Conservation (phyloP, 208 protist species). For the Tetramitus jugosus region DNA sequence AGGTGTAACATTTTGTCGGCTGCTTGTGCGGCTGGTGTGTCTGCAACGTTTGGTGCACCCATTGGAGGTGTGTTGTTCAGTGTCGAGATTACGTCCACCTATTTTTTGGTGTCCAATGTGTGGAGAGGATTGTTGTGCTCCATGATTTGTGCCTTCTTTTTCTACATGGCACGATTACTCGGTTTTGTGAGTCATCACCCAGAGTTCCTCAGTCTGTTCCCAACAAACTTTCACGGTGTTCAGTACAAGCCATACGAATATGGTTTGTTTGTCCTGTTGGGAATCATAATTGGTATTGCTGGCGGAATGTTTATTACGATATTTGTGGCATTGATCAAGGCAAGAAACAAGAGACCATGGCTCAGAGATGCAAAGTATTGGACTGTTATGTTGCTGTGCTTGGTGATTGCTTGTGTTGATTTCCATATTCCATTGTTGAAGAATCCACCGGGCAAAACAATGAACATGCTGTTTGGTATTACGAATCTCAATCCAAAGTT, state of each 20-base stretch:
- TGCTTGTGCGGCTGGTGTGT: not conserved
- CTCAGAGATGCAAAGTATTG: not conserved
- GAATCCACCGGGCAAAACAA: not conserved
- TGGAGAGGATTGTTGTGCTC: not conserved
- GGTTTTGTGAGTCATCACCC: too few species aligned
- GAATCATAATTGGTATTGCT: not conserved
- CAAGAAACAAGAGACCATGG: not conserved
- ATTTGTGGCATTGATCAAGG: not conserved
- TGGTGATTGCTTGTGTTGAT: not conserved
- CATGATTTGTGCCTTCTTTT: not conserved
- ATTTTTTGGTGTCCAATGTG: not conserved
- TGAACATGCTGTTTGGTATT: not conserved
- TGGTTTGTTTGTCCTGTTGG: not conserved
- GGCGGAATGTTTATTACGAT: not conserved
- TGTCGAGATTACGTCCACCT: not conserved
- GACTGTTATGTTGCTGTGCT: not conserved
- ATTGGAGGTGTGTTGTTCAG: slow-evolving; percentile 10
- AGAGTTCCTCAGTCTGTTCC: not conserved
- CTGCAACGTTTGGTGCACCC: slow-evolving; percentile 5
- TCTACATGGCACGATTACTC: too few species aligned
- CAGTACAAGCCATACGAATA: slow-evolving; percentile 4
- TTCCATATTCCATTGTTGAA: not conserved
- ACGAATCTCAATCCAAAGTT: not conserved
- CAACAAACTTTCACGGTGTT: not conserved
- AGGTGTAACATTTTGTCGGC: not conserved